These are phyloP conservation scores for Panicum virgatum DNA, from an alignment of 202 grass and related monocot genomes.

Conservation along the genomic window DNA sequence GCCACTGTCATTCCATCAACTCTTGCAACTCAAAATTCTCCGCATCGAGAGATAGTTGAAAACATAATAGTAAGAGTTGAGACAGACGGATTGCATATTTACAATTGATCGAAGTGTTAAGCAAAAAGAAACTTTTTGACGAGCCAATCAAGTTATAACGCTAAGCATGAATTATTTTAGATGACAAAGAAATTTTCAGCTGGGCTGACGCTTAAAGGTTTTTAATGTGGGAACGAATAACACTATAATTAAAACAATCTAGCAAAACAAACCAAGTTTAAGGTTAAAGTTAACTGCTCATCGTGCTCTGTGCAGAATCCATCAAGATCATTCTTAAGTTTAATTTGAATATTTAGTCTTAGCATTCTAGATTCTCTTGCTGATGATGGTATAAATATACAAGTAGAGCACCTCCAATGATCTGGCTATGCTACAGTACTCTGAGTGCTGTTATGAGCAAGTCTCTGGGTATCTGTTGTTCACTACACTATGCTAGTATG, in stretches of 20 bases:
- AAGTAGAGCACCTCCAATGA: conserved; percentile 13
- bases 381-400: background rate
- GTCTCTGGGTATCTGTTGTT: background rate
- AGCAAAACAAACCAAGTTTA: background rate
- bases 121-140: background rate
- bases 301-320: background rate
- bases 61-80: background rate
- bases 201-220: background rate
- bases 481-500: background rate
- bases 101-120: background rate
- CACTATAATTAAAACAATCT: too few species aligned
- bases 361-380: conserved; percentile 25
- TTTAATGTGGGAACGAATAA: background rate
- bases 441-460: background rate
- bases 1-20: background rate
- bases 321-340: background rate
- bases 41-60: background rate
- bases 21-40: background rate
- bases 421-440: background rate
- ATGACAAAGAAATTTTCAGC: background rate
- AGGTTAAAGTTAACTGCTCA: background rate
- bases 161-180: too few species aligned
- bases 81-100: background rate
- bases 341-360: background rate
- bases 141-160: background rate